Evolutionary conservation across 2,329 filamentous ascomycete genomes (phyloP).

Genomic region (Fusarium pilosicola): DNA sequence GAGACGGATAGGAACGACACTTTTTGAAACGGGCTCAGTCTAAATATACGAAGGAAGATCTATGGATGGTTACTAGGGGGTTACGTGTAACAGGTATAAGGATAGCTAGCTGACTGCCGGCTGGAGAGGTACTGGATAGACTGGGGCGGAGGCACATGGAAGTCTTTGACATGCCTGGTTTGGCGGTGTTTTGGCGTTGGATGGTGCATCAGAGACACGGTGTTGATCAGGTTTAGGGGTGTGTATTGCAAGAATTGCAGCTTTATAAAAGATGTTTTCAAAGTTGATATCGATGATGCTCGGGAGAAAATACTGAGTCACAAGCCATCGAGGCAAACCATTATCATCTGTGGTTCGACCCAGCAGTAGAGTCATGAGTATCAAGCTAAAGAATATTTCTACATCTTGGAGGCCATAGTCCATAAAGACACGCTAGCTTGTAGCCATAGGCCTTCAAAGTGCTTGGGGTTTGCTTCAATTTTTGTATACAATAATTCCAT

Average conservation of each 20-base stretch:
- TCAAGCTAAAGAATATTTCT: neutral
- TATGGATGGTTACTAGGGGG: neutral
- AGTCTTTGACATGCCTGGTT: slow-evolving; percentile 29
- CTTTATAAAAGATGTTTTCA: neutral
- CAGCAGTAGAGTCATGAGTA: neutral
- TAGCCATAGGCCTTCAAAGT: neutral
- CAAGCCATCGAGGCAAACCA: neutral
- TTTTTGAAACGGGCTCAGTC: slow-evolving; percentile 11
- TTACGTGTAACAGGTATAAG: slow-evolving; percentile 12
- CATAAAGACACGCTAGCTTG: neutral
- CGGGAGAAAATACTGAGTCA: neutral
- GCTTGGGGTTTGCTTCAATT: neutral
- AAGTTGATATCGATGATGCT: neutral
- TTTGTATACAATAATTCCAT: too few relatives aligned
- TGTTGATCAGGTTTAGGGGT: slow-evolving; percentile 39
- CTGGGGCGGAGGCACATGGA: slow-evolving; percentile 17
- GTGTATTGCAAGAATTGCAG: slow-evolving; percentile 22
- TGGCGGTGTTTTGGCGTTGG: slow-evolving; percentile 44
- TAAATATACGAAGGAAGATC: slow-evolving; percentile 6
- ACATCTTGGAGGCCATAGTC: neutral
- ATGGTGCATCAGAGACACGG: slow-evolving; percentile 44
- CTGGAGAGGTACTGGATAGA: slow-evolving; percentile 27
- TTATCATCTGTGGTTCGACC: neutral
- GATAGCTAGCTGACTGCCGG: slow-evolving; percentile 9
- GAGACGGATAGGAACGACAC: slow-evolving; percentile 3